These are phyloP conservation scores for Grosmannia huntii DNA, from an alignment of 2,329 filamentous ascomycete species.

Conservation along the genomic window DNA sequence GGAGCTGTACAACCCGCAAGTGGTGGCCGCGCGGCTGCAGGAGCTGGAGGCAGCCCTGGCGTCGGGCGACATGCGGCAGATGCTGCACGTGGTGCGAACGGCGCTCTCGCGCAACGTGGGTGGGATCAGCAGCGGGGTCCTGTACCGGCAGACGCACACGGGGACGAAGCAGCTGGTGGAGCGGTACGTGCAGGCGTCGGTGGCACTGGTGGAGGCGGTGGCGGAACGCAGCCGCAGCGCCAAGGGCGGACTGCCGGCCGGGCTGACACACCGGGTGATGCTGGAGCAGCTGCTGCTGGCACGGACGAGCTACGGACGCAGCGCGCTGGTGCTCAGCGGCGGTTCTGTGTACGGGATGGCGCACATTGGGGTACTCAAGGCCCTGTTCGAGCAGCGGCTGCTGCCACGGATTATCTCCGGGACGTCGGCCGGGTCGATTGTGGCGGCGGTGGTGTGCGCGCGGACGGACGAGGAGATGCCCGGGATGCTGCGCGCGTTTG, in stretches of 20 bases:
- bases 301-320: conserved; percentile 73
- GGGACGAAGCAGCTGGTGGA: conserved; percentile 84
- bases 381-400: conserved; percentile 60
- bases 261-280: conserved; percentile 43
- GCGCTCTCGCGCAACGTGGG: conserved; percentile 69
- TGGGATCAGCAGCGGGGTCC: conserved; percentile 68
- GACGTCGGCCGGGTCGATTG: conserved; percentile 77
- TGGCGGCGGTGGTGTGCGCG: conserved; percentile 67
- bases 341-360: conserved; percentile 88
- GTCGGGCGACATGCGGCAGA: conserved; percentile 57
- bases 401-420: conserved; percentile 80
- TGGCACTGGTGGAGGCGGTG: conserved; percentile 60
- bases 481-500: conserved; percentile 53
- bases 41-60: conserved; percentile 64
- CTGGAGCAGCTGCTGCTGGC: conserved; percentile 59
- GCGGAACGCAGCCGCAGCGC: conserved; percentile 41
- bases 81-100: conserved; percentile 73
- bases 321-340: conserved; percentile 69
- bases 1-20: conserved; percentile 46
- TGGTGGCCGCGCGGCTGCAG: conserved; percentile 57
- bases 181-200: conserved; percentile 67
- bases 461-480: conserved; percentile 70
- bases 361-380: conserved; percentile 77
- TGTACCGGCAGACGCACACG: conserved; percentile 75
- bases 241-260: conserved; percentile 31